Base-by-base conservation (phyloP, 2,329 filamentous ascomycete genomes). In the Xylaria arbuscula region DNA sequence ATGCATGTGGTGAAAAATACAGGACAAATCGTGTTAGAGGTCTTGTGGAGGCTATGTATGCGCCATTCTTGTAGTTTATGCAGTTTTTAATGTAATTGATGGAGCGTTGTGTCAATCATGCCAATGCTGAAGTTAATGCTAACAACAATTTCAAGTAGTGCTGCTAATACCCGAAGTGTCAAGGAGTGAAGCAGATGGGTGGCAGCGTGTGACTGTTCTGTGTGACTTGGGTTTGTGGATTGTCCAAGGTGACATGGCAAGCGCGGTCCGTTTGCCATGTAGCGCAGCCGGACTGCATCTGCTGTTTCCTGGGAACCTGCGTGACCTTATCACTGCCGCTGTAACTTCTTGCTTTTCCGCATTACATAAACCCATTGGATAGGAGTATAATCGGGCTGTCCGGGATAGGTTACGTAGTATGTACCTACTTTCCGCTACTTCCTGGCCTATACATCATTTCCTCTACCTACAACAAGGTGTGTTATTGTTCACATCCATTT, bases 251-350 rank as follows among this genome's bases (percentile, higher is more conserved):
- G 40, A 51, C 17, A 47, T 50, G 61, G 50, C 57, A 50, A 51
- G 22, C 10, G 45, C 13, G 13, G 13, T 61, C 56, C 53, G 62
- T 65, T 68, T 68, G 68, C 38, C 51, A 22, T 32, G 65, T 68
- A 28, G 56, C 45, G 64, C 59, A 34, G 9, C 48, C 24, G 5
- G n/a, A n/a, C 15, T 22, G n/a, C 10, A 24, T 24, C 47, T 22
- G 13, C 47, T 13, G 56, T 34, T 50, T 50, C 38, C 48, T 68
- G 22, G 32, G n/a, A 53, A 53, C 42, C 24, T 64, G 48, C 65
- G 55, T 60, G 59, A 67, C 60, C 58, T 24, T 45, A 40, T 22
- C 45, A 53, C 34, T 56, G 17, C 19, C 40, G 13, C 40, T 45
- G 40, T 17, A 42, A 17, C n/a, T 34, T 13, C 50, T 19, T 54